Evolutionary conservation across 306 rosid species (phyloP), one percentile per base, ranked within the genome.

Genomic region (Prunus mongolica): DNA sequence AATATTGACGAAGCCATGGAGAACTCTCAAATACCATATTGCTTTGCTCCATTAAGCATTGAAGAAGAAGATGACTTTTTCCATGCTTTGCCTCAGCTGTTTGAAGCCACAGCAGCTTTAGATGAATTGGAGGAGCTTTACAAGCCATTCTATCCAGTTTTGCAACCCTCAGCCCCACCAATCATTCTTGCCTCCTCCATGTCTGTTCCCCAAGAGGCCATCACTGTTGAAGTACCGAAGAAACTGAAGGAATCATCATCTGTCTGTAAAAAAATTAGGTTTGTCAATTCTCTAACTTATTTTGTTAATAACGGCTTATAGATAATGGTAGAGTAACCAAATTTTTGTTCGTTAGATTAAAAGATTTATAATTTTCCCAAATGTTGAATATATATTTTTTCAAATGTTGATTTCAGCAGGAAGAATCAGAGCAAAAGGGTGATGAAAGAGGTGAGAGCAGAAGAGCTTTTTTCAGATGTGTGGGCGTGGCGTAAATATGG

Each of bases 401-500:
- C 9, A 19, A 27, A 41, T 55, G 60, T 63, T 73, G 12, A 66
- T 66, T 24, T 45, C 25, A 49, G 91, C 82, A 88, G 88, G 89
- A 95, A 89, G 84, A 92, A 58, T 15, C 78, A 85, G 79, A 86
- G 71, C 66, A 89, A 89, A 71, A 89, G 82, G 55, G 87, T 83
- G 58, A 88, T 90, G 85, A 87, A 89, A 83, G 73, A 90, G 74
- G 93, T 90, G 24, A 82, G 30, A 74, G 90, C 76, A 28, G 89
- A 88, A 58, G 87, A 86, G 16, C 44, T 86, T 0, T 65, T 85
- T 13, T 83, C 89, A 7, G 99, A 95, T 56, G 71, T 82, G 71
- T 92, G 99, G 99, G 91, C 96, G 50, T 95, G 99, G 99, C 77
- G 99, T 15, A 95, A 95, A 82, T 95, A 95, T 58, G 99, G 99